Evolutionary conservation across 495 filamentous ascomycete species (phyloP).

Genomic region (Neurospora tetrasperma): DNA sequence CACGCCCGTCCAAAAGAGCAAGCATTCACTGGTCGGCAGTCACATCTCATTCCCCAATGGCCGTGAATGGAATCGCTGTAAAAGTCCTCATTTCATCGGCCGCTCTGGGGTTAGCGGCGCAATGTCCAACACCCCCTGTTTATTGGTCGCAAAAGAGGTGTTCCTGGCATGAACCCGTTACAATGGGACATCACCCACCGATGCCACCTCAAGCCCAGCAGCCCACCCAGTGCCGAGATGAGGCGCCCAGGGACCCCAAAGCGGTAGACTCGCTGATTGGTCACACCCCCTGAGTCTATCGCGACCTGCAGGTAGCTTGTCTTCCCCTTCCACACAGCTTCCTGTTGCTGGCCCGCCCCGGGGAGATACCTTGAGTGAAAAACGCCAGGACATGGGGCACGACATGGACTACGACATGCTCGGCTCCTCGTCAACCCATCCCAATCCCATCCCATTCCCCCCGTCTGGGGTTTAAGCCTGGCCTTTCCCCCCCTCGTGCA

Average conservation of each 20-base stretch:
- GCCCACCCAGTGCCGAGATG: constrained; percentile 17
- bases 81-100: constrained; percentile 7
- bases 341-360: constrained; percentile 3
- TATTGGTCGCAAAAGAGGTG: constrained; percentile 10
- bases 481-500: background rate
- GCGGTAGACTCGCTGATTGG: constrained; percentile 11
- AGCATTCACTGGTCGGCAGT: background rate
- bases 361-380: background rate
- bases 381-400: constrained; percentile 7
- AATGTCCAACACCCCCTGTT: constrained; percentile 4
- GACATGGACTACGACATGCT: constrained; percentile 7
- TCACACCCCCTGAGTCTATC: constrained; percentile 6
- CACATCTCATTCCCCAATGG: background rate
- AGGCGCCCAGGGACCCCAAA: constrained; percentile 7
- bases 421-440: constrained; percentile 1
- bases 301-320: constrained; percentile 10
- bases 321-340: background rate
- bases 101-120: constrained; percentile 8
- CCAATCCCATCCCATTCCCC: constrained; percentile 1
- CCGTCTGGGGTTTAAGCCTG: constrained; percentile 3
- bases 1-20: background rate
- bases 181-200: background rate
- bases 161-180: constrained; percentile 10
- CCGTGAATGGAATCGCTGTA: background rate
- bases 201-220: constrained; percentile 3